Conservation (phyloP, 225 moss, liverwort and hornwort genomes). For the Pseudisothecium myosuroides region DNA sequence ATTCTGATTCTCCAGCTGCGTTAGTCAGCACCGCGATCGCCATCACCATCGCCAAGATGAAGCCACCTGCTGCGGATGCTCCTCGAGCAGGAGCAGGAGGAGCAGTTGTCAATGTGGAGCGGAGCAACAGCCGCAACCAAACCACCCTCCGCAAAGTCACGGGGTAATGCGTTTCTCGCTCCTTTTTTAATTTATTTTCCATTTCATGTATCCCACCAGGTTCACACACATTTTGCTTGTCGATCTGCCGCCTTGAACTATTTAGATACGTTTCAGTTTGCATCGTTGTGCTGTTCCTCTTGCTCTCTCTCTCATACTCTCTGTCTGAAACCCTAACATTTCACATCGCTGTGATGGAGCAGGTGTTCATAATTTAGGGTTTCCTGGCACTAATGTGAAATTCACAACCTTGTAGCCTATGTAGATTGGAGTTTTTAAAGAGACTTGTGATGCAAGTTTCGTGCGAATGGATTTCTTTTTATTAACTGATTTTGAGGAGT, state of each 20-base stretch:
- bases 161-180: not conserved
- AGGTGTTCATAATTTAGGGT: not conserved
- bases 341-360: not conserved
- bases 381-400: not conserved
- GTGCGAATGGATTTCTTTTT: not conserved
- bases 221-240: not conserved
- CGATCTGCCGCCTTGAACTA: not conserved
- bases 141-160: constrained; percentile 55
- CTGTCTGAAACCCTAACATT: not conserved
- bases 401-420: not conserved
- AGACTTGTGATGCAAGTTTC: not conserved
- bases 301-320: no score
- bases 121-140: constrained; percentile 29
- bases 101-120: not conserved
- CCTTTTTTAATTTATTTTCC: not conserved
- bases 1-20: not conserved
- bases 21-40: not conserved
- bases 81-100: not conserved
- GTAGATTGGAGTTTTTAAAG: not conserved
- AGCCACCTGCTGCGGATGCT: constrained; percentile 10
- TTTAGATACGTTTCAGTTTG: not conserved
- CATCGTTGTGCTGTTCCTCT: not conserved
- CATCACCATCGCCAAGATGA: not conserved
- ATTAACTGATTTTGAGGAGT: not conserved
- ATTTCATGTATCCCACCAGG: not conserved